Conservation (phyloP, 345 rosid genomes). For the Psidium friedrichsthalianum region DNA sequence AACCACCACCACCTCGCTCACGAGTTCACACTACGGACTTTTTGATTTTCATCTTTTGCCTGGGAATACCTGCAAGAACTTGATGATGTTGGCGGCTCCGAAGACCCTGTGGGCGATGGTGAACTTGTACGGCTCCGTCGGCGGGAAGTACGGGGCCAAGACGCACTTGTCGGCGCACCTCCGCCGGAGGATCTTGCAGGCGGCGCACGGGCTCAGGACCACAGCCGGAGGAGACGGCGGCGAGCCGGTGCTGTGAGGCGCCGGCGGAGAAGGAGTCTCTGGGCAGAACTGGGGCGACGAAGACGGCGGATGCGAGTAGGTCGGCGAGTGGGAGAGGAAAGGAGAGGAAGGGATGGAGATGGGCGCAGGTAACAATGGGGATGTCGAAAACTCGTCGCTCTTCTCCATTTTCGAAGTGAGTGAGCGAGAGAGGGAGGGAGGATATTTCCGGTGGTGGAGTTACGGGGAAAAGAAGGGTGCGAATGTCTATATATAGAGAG, state of each 20-base stretch:
- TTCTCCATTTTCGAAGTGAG: not conserved
- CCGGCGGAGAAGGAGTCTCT: conserved; percentile 2
- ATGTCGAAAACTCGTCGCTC: not conserved
- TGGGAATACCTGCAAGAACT: conserved; percentile 43
- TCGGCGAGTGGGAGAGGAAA: not conserved
- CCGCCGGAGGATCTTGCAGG: conserved; percentile 70
- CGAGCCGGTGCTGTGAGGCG: not conserved
- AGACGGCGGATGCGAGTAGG: not conserved
- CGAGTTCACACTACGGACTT: not conserved
- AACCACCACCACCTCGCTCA: not conserved
- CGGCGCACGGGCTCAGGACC: conserved; percentile 62
- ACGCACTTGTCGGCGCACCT: conserved; percentile 52
- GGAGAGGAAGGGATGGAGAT: not conserved
- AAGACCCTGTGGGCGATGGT: conserved; percentile 60
- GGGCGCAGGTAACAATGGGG: not conserved
- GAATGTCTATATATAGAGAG: not conserved
- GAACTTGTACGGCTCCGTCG: conserved; percentile 56
- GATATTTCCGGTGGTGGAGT: not conserved
- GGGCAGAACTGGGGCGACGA: not conserved
- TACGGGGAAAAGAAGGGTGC: no score
- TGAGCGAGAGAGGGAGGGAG: not conserved
- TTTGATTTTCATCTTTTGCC: not conserved
- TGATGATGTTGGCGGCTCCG: conserved; percentile 63
- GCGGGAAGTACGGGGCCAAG: conserved; percentile 70
- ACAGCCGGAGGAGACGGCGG: not conserved